Evolutionary conservation across 169 alveolate species (phyloP).

Genomic region (Perkinsus olseni): DNA sequence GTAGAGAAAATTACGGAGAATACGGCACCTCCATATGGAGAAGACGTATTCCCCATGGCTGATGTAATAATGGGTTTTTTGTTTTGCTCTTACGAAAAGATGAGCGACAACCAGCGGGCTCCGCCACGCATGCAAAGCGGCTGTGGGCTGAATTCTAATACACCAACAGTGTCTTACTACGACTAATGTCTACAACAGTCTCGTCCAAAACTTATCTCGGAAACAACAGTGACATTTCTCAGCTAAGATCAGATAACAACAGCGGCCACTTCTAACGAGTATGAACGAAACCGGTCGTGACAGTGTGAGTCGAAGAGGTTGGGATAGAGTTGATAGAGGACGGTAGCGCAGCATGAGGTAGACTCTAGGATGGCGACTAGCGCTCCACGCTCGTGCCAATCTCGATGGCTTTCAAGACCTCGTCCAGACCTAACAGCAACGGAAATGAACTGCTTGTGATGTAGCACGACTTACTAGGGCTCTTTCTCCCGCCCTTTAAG

Average conservation of each 20-base stretch:
- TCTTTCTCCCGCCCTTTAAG: neutral
- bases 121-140: neutral
- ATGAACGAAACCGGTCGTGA: too few relatives aligned
- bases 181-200: neutral
- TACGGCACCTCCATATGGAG: too few relatives aligned
- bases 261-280: too few relatives aligned
- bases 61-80: too few relatives aligned
- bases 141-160: neutral
- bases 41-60: too few relatives aligned
- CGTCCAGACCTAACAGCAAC: neutral
- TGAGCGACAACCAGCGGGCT: neutral
- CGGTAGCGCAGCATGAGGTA: too few relatives aligned
- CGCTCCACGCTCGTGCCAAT: neutral
- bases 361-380: neutral
- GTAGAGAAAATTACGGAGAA: too few relatives aligned
- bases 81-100: too few relatives aligned
- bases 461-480: neutral
- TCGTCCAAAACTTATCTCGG: neutral
- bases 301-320: too few relatives aligned
- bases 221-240: neutral
- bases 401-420: neutral
- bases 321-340: too few relatives aligned
- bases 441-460: neutral
- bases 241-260: too few relatives aligned
- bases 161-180: neutral